Conservation (phyloP, 1,139 yeast species). For the Hyphopichia fennica region DNA sequence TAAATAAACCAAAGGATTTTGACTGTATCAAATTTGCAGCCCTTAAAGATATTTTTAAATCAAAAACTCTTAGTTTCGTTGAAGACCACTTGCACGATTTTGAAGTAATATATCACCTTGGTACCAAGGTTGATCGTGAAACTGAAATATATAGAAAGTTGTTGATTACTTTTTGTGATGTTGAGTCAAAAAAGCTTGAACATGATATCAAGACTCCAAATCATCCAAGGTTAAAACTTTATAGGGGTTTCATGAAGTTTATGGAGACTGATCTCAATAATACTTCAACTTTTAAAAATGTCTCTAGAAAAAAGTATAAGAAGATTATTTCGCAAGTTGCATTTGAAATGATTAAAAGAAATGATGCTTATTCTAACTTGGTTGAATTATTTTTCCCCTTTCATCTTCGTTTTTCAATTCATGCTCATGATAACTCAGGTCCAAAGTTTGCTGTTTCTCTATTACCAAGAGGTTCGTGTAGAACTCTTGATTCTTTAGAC, state of each 20-base stretch:
- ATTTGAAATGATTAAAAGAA: constrained; percentile 63
- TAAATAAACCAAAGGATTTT: constrained; percentile 23
- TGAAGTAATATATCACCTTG: constrained; percentile 30
- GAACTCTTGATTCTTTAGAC: constrained; percentile 31
- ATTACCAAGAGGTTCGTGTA: constrained; percentile 45
- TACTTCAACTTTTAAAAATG: constrained; percentile 34
- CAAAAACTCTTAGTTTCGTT: constrained; percentile 18
- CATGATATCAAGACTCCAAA: constrained; percentile 36
- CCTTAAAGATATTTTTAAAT: constrained; percentile 35
- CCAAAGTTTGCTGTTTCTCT: constrained; percentile 59
- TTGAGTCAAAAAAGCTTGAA: constrained; percentile 36
- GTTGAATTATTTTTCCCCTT: constrained; percentile 61
- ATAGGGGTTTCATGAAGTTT: constrained; percentile 58
- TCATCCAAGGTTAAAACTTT: constrained; percentile 54
- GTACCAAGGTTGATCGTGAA: constrained; percentile 31
- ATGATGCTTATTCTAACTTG: constrained; percentile 64
- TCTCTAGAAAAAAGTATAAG: constrained; percentile 50
- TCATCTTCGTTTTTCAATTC: constrained; percentile 59
- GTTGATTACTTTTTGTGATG: constrained; percentile 39
- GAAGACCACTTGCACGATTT: constrained; percentile 18
- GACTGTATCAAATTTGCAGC: constrained; percentile 35
- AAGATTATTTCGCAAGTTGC: constrained; percentile 54
- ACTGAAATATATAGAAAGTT: constrained; percentile 41
- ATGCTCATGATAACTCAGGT: constrained; percentile 57
- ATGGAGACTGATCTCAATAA: constrained; percentile 57